phyloP scores from a whole-genome alignment of 257 asterid species.

The Solanum etuberosum region DNA sequence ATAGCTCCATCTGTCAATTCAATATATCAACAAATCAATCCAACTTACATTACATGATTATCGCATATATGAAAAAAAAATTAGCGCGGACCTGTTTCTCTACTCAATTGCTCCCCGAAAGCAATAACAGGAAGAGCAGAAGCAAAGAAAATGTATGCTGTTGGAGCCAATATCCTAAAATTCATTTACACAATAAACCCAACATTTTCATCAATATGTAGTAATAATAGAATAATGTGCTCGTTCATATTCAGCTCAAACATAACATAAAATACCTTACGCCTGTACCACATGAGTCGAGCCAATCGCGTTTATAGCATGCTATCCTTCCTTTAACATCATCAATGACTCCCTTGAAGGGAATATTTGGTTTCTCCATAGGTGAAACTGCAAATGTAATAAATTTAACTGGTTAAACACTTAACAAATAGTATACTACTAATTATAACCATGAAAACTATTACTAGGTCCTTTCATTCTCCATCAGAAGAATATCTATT shows the following conservation, averaged over 20 bases:
- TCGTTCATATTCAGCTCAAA: not conserved
- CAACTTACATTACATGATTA: not conserved
- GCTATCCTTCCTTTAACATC: constrained; percentile 37
- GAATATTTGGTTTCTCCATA: constrained; percentile 22
- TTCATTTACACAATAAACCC: not conserved
- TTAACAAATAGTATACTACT: not conserved
- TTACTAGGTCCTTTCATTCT: not conserved
- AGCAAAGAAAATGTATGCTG: constrained; percentile 83
- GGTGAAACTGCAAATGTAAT: constrained; percentile 5
- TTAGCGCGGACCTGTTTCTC: constrained; percentile 53
- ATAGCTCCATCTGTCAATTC: constrained; percentile 52
- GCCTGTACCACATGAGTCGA: constrained; percentile 44
- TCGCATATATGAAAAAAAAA: not conserved
- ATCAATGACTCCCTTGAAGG: constrained; percentile 24
- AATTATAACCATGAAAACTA: not conserved
- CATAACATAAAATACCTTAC: constrained; percentile 27
- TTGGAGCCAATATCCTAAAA: constrained; percentile 83
- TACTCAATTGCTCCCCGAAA: constrained; percentile 81
- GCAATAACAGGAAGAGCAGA: constrained; percentile 94
- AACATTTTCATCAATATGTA: not conserved
- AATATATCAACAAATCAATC: not conserved
- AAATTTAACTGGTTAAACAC: not conserved
- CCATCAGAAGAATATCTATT: not conserved
- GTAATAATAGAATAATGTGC: not conserved
- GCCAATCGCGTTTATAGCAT: constrained; percentile 35